Conservation (phyloP, 1,284 basidiomycete genomes). For the Ustilago hordei region DNA sequence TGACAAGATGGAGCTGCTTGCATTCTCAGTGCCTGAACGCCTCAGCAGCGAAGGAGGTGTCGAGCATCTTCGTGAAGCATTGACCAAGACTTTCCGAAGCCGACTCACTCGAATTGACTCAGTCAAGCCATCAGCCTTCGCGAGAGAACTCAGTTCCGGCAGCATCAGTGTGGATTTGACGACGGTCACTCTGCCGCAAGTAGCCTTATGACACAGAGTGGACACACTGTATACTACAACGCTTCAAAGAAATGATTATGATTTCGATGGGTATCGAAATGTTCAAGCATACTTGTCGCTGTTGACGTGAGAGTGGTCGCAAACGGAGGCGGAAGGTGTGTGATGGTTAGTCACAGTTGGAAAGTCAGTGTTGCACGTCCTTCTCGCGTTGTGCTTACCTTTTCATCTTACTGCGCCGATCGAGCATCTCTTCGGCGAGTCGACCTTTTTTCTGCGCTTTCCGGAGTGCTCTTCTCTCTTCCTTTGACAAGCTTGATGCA, state of each 20-base stretch:
- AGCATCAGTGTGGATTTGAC: slow-evolving; percentile 4
- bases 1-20: slow-evolving; percentile 13
- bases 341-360: slow-evolving; percentile 3
- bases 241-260: neutral
- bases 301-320: neutral
- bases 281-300: slow-evolving; percentile 12
- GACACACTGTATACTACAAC: neutral
- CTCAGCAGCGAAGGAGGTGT: neutral
- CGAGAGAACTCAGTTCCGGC: neutral
- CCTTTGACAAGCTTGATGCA: slow-evolving; percentile 22
- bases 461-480: slow-evolving; percentile 51
- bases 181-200: slow-evolving; percentile 21
- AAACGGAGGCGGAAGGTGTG: neutral
- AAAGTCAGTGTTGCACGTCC: too few species aligned
- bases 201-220: slow-evolving; percentile 14
- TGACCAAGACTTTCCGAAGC: slow-evolving; percentile 10
- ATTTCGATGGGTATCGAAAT: neutral
- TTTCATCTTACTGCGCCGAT: slow-evolving; percentile 59
- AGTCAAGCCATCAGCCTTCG: neutral
- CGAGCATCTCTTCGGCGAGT: slow-evolving; percentile 65
- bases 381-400: slow-evolving; percentile 26
- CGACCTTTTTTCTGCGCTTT: slow-evolving; percentile 61
- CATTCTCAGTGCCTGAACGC: slow-evolving; percentile 29
- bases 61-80: neutral
- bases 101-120: neutral